Evolutionary conservation across 2,329 filamentous ascomycete species (phyloP).

Genomic region (Fusarium chaquense): DNA sequence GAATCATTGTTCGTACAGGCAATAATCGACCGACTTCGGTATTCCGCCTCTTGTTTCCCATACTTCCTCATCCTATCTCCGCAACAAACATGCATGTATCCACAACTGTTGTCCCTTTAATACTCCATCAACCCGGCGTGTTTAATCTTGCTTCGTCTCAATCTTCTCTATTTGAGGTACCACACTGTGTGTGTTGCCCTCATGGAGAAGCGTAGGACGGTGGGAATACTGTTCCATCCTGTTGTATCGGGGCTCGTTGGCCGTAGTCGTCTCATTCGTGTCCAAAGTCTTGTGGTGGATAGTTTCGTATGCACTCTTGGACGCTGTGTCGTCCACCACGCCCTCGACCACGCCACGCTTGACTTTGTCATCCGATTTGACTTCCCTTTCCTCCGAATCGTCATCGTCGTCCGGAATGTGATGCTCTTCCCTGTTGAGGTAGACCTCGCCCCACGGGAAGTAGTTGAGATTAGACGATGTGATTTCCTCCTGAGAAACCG

Average conservation of each 20-base stretch:
- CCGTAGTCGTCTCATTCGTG: background rate
- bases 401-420: background rate
- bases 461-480: background rate
- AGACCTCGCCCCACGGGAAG: background rate
- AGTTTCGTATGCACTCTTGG: background rate
- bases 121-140: no score
- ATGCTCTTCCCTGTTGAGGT: background rate
- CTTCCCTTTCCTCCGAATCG: background rate
- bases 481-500: background rate
- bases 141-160: background rate
- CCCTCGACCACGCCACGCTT: background rate
- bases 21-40: background rate
- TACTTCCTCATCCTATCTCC: background rate
- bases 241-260: slow-evolving; percentile 1
- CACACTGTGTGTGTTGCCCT: background rate
- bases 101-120: background rate
- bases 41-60: background rate
- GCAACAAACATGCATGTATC: background rate
- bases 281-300: background rate
- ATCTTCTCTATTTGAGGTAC: background rate
- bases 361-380: background rate
- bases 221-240: background rate
- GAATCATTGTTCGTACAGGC: background rate
- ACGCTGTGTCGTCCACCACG: background rate
- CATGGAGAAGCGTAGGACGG: background rate